Conservation (phyloP, 257 asterid genomes). For the Gentiana dahurica region DNA sequence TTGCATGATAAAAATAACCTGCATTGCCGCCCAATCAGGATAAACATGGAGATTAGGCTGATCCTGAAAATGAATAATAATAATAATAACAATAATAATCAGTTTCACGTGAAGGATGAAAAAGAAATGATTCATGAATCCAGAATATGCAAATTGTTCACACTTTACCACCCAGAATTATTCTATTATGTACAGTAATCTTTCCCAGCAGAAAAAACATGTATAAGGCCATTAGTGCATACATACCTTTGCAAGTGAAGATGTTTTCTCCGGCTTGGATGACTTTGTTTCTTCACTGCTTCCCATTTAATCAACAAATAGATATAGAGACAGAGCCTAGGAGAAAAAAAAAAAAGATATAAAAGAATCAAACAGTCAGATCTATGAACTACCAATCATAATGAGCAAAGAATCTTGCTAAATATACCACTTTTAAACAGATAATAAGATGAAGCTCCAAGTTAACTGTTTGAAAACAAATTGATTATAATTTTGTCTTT, state of each 20-base stretch:
- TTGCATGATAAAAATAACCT: slow-evolving; percentile 31
- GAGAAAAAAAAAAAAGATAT: too few relatives aligned
- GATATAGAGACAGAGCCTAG: too few relatives aligned
- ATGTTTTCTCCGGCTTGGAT: slow-evolving; percentile 48
- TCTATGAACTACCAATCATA: too few relatives aligned
- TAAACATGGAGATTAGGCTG: slow-evolving; percentile 57
- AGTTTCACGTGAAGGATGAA: neutral
- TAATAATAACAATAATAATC: neutral
- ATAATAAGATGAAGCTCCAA: too few relatives aligned
- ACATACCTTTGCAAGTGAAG: slow-evolving; percentile 58
- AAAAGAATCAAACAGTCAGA: too few relatives aligned
- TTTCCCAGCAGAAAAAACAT: neutral
- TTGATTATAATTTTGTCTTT: too few relatives aligned
- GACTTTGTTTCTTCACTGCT: slow-evolving; percentile 61
- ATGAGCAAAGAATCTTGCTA: too few relatives aligned
- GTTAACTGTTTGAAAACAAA: too few relatives aligned
- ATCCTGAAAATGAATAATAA: slow-evolving; percentile 50
- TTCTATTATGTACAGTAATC: neutral
- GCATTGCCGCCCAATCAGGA: slow-evolving; percentile 98
- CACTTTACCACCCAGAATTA: neutral
- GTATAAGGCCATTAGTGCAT: slow-evolving; percentile 13
- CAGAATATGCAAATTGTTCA: neutral
- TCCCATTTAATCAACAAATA: slow-evolving; percentile 36
- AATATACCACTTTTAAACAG: too few relatives aligned
- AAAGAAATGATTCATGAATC: neutral